Conservation (phyloP, 140 eudicot species). For the Stevia rebaudiana region DNA sequence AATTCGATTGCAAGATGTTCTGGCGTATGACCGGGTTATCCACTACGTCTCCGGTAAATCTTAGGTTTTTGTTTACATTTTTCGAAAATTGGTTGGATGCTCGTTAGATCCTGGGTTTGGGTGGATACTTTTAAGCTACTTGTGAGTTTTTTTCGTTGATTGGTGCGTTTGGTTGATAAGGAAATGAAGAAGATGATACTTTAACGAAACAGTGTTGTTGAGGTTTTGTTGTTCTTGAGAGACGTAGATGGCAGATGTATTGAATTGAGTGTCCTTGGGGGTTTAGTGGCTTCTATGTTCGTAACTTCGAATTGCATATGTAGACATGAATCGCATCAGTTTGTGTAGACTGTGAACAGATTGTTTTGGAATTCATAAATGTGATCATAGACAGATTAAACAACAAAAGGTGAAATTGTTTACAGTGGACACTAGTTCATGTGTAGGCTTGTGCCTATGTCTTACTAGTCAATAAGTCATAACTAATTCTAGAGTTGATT, state of each 20-base stretch:
- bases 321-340: background rate
- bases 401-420: background rate
- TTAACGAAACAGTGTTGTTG: background rate
- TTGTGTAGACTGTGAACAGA: background rate
- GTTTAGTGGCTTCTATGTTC: background rate
- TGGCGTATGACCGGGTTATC: constrained; percentile 98
- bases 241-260: background rate
- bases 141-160: constrained; percentile 14
- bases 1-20: constrained; percentile 47
- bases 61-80: background rate
- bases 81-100: background rate
- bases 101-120: constrained; percentile 28
- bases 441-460: background rate
- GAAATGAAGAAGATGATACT: constrained; percentile 8
- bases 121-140: constrained; percentile 17
- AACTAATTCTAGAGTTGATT: background rate
- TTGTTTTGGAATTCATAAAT: background rate
- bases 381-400: background rate
- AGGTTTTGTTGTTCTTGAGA: constrained; percentile 2
- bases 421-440: background rate
- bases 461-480: background rate
- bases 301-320: constrained; percentile 1
- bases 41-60: constrained; percentile 72
- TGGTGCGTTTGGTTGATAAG: constrained; percentile 20
- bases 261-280: constrained; percentile 3